Percentiles rank a stretch among this genome's conserved stretches.
Conservation (phyloP, 2,329 filamentous ascomycete genomes). For the Curvularia spicifera region DNA sequence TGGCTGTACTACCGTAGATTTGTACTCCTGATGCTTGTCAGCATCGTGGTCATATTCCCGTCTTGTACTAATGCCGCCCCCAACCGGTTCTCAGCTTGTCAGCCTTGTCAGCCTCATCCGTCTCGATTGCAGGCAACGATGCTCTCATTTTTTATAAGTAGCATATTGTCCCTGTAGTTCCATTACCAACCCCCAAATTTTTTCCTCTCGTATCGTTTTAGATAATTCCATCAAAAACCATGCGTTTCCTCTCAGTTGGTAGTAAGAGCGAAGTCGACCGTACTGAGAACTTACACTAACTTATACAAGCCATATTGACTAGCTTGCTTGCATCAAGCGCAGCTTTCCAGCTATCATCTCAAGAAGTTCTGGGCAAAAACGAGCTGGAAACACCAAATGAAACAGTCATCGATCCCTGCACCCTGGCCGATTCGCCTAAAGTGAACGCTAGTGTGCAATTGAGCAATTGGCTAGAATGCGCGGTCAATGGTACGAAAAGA, state of each 20-base stretch:
- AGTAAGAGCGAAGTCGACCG: conserved; percentile 5
- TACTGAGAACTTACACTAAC: conserved; percentile 1
- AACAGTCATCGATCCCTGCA: conserved; percentile 29
- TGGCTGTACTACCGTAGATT: not conserved
- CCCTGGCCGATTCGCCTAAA: conserved; percentile 26
- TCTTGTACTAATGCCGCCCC: conserved; percentile 8
- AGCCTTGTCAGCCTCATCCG: conserved; percentile 17
- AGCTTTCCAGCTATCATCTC: conserved; percentile 10
- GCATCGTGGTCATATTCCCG: conserved; percentile 4
- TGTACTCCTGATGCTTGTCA: not conserved
- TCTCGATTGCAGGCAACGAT: conserved; percentile 9
- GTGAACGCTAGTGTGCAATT: conserved; percentile 41
- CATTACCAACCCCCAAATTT: not conserved
- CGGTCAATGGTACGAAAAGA: conserved; percentile 33
- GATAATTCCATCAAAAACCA: not conserved
- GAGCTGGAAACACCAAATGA: conserved; percentile 3
- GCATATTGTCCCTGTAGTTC: not conserved
- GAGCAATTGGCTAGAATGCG: conserved; percentile 42
- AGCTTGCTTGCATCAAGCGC: conserved; percentile 7
- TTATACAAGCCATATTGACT: conserved; percentile 1
- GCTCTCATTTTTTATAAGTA: conserved; percentile 9
- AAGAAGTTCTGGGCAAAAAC: conserved; percentile 10
- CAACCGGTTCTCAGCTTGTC: conserved; percentile 7
- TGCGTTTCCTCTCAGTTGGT: conserved; percentile 9
- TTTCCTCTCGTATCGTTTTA: not conserved